Percentiles rank a stretch among this genome's conserved stretches.
Evolutionary conservation across 2,329 filamentous ascomycete species (phyloP).

Genomic region (Trichoderma semiorbis): DNA sequence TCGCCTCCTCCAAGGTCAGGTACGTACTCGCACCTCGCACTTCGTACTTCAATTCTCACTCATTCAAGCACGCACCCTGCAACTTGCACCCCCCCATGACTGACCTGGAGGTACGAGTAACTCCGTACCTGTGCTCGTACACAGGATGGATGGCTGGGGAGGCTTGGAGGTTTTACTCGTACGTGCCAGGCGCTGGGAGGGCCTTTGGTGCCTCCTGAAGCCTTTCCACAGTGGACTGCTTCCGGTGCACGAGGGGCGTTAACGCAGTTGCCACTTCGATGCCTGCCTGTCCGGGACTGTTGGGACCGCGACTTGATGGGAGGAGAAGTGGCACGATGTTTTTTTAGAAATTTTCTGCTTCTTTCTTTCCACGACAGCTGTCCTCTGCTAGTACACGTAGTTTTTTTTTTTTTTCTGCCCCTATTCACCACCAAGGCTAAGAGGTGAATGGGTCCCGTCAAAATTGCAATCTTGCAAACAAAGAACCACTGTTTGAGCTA

Average conservation of each 20-base stretch:
- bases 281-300: constrained; percentile 14
- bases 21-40: background rate
- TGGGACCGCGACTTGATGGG: background rate
- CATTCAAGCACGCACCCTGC: background rate
- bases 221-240: constrained; percentile 2
- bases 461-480: background rate
- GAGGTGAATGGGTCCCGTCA: background rate
- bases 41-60: background rate
- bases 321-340: constrained; percentile 5
- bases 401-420: constrained; percentile 3
- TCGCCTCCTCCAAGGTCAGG: constrained; percentile 15
- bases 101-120: background rate
- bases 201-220: constrained; percentile 3
- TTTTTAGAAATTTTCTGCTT: constrained; percentile 6
- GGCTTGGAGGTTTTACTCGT: constrained; percentile 1
- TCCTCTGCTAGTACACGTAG: background rate
- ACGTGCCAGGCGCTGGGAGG: background rate
- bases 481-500: background rate
- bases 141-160: constrained; percentile 8
- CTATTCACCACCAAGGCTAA: constrained; percentile 12
- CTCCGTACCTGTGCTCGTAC: background rate
- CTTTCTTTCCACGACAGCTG: background rate
- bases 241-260: constrained; percentile 14
- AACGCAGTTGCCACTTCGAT: constrained; percentile 14
- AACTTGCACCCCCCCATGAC: background rate